Conservation (phyloP, 2,329 filamentous ascomycete species). For the Sporothrix luriei region DNA sequence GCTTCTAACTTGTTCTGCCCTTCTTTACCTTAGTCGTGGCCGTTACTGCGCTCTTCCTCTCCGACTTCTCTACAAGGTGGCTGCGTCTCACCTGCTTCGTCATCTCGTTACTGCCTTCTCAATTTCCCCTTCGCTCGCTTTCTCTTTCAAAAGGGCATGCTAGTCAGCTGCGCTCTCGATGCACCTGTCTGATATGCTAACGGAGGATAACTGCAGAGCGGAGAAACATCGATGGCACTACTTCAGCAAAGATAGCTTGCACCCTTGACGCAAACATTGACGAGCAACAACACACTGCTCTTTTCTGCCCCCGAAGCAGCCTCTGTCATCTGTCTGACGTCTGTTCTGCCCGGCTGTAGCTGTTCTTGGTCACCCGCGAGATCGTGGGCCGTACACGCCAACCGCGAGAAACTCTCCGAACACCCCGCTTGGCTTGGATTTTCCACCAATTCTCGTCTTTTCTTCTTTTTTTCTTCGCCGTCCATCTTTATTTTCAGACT, state of each 20-base stretch:
- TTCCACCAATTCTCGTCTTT: neutral
- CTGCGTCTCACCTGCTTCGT: slow-evolving; percentile 4
- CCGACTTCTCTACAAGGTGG: neutral
- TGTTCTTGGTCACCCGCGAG: neutral
- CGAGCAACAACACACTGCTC: neutral
- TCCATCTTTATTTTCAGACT: too few species aligned
- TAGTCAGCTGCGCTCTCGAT: neutral
- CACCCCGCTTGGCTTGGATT: slow-evolving; percentile 3
- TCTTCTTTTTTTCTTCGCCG: neutral
- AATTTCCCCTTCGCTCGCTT: neutral
- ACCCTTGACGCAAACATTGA: neutral
- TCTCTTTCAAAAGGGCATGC: neutral
- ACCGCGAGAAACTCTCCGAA: slow-evolving; percentile 1
- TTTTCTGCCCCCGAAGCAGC: neutral
- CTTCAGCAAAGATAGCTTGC: neutral
- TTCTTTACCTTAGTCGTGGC: neutral
- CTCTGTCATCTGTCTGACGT: neutral
- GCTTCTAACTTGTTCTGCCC: neutral
- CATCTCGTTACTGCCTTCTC: neutral
- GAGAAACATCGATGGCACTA: neutral
- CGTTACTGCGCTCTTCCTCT: neutral
- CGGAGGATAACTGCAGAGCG: neutral
- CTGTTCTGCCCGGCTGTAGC: neutral
- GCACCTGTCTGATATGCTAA: neutral
- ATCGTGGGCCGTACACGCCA: slow-evolving; percentile 9